Percentiles rank a stretch among this genome's conserved stretches.
Conservation (phyloP, 2,329 filamentous ascomycete species). For the Botrytis fragariae region DNA sequence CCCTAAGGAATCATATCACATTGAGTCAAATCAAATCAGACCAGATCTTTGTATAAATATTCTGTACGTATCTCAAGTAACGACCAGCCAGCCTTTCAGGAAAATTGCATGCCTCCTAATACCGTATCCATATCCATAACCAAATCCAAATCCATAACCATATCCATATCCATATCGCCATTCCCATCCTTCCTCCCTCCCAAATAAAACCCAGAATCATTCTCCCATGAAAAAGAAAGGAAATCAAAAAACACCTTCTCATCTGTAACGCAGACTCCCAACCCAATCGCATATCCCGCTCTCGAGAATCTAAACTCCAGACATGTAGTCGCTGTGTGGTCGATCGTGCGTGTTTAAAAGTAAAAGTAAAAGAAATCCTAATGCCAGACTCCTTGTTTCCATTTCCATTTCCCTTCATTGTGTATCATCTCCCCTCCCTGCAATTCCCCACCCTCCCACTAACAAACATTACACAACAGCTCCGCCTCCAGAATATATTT, state of each 20-base stretch:
- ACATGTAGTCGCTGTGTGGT: neutral
- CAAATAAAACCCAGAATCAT: neutral
- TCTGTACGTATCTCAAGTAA: neutral
- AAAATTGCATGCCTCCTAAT: neutral
- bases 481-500: constrained; percentile 97
- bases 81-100: too few relatives aligned
- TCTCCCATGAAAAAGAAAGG: neutral
- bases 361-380: neutral
- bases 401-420: neutral
- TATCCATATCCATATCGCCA: neutral
- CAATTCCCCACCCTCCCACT: constrained; percentile 7
- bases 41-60: neutral
- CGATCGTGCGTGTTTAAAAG: neutral
- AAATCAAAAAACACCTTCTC: constrained; percentile 2
- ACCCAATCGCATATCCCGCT: neutral
- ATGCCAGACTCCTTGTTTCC: neutral
- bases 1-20: neutral
- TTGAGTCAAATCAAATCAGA: neutral
- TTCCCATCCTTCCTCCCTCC: neutral
- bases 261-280: neutral
- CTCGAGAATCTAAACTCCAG: neutral
- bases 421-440: neutral
- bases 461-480: constrained; percentile 74
- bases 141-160: neutral
- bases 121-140: constrained; percentile 1